These are phyloP conservation scores for Salix dunnii DNA, from an alignment of 345 rosid genomes.

Conservation along the genomic window DNA sequence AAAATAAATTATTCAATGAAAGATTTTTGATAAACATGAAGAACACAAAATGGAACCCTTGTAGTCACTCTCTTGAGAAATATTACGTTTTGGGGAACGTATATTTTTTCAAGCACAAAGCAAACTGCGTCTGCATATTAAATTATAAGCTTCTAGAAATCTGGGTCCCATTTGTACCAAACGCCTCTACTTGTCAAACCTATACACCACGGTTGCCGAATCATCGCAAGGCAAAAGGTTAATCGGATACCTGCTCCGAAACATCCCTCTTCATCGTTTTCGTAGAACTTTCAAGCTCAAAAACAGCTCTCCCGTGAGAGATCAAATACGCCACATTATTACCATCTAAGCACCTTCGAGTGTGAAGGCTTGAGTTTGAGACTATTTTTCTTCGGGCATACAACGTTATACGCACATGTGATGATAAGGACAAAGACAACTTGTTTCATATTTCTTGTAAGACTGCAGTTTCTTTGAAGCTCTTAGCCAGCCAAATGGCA, in stretches of 20 bases:
- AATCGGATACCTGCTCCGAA: neutral
- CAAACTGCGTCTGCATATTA: no score
- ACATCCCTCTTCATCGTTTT: neutral
- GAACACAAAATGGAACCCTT: no score
- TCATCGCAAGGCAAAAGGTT: no score
- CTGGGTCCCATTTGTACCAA: no score
- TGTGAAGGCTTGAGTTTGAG: neutral
- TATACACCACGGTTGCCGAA: no score
- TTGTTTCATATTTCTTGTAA: neutral
- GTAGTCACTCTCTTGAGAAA: no score
- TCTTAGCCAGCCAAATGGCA: conserved; percentile 32
- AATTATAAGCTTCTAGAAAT: no score
- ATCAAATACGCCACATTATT: neutral
- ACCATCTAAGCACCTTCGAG: conserved; percentile 10
- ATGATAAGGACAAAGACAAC: neutral
- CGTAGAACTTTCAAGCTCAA: neutral
- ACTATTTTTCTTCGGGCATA: neutral
- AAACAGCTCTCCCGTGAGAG: neutral
- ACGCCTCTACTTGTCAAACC: no score
- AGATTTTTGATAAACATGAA: no score
- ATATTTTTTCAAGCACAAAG: no score
- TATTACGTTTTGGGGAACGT: no score
- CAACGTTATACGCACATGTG: neutral
- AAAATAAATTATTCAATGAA: no score
- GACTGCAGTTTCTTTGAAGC: conserved; percentile 26